Conservation (phyloP, 306 rosid species). For the Vigna angularis region DNA sequence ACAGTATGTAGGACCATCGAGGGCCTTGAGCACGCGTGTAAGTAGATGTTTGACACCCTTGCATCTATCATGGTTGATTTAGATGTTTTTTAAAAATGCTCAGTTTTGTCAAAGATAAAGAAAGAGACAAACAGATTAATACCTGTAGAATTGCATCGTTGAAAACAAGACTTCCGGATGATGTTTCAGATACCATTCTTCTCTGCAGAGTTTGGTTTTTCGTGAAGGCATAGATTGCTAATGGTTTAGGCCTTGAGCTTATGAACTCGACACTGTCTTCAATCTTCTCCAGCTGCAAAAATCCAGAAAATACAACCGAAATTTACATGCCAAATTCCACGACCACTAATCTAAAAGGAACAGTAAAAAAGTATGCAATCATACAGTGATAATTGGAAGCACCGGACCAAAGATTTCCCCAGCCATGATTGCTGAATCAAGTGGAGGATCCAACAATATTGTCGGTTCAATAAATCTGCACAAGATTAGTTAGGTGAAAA, state of each 20-base stretch:
- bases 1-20: too few species aligned
- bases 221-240: conserved; percentile 75
- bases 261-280: conserved; percentile 74
- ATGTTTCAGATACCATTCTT: conserved; percentile 68
- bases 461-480: conserved; percentile 86
- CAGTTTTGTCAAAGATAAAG: background rate
- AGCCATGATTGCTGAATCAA: conserved; percentile 65
- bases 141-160: conserved; percentile 78
- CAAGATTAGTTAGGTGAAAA: background rate
- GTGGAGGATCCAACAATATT: conserved; percentile 74
- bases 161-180: conserved; percentile 67
- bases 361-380: conserved; percentile 5
- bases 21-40: too few species aligned
- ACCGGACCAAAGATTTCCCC: conserved; percentile 84
- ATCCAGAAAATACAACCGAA: conserved; percentile 16
- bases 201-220: conserved; percentile 58
- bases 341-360: background rate
- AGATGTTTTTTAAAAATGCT: background rate
- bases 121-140: background rate
- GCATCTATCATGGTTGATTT: too few species aligned
- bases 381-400: conserved; percentile 74
- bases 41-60: too few species aligned
- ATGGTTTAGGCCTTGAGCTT: conserved; percentile 69
- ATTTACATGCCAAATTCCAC: background rate
- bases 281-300: conserved; percentile 69